Base-by-base conservation (phyloP, 768 basidiomycete genomes). In the Suillus variegatus region DNA sequence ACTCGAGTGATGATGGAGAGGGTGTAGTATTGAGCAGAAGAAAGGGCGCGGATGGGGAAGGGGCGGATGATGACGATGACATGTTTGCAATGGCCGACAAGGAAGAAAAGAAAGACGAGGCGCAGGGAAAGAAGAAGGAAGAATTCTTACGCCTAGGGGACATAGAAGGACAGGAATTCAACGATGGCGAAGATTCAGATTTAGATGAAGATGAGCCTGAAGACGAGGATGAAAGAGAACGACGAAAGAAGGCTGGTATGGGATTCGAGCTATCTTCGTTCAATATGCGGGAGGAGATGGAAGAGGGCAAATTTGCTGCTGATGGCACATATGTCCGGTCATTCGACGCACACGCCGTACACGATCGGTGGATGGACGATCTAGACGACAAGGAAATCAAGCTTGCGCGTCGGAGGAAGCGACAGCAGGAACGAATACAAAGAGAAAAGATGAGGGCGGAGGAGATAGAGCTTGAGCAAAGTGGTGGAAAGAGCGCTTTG, bases 211-310 rank as follows among this genome's bases (percentile, higher is more conserved):
- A 78, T 0, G 83, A 79, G 63, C 82, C 80, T 7, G 81, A 80
- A 67, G 86, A 95, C 72, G 91, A 95, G 72, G 91, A 95, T 74
- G 91, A 92, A 61, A 87, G 84, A n/a, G 84, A 85, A 71, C 85
- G 89, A 70, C 79, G 84, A 73, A 88, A 85, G 80, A 94, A 93
- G 76, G 87, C 83, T 46, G 91, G 90, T 14, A 98, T 99, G 97
- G 97, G 97, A 2, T 97, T 81, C 78, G 92, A 96, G 73, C 70
- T 99, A 12, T 95, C 93, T 4, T 92, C 94, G 35, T 99, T 99
- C 87, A 97, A 99, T 77, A 99, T 99, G 97, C 90, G 95, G 68
- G 91, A 94, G 71, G 97, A 99, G 83, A 96, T 99, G 91, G 91
- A 94, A 73, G 97, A 99, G 78, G 97, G 97, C 46, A 94, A 95